These are phyloP conservation scores for Ammopiptanthus mongolicus DNA, from an alignment of 306 rosid species.

Conservation along the genomic window DNA sequence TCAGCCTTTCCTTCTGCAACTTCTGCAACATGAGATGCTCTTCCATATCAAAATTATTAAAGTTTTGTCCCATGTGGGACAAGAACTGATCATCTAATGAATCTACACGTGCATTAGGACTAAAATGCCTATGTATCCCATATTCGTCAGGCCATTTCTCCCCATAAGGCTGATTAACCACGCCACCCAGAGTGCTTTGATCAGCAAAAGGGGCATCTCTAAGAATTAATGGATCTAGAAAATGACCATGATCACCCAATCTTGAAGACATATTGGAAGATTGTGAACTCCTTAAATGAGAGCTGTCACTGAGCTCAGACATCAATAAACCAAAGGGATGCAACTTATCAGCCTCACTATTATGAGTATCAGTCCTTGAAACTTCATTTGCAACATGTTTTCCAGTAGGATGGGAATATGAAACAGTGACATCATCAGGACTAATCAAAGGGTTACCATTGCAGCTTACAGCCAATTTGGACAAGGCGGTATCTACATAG, in stretches of 20 bases:
- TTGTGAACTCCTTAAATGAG: constrained; percentile 49
- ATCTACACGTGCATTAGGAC: constrained; percentile 35
- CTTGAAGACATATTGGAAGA: constrained; percentile 42
- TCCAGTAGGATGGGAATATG: constrained; percentile 31
- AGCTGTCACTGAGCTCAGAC: constrained; percentile 61
- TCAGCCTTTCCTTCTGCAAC: constrained; percentile 43
- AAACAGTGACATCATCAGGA: constrained; percentile 24
- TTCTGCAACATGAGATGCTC: constrained; percentile 46
- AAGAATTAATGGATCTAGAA: constrained; percentile 38
- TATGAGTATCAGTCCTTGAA: constrained; percentile 26
- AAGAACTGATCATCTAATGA: constrained; percentile 39
- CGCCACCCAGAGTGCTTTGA: constrained; percentile 35
- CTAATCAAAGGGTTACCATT: constrained; percentile 31
- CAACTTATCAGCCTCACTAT: constrained; percentile 46
- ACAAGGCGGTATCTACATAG: constrained; percentile 36
- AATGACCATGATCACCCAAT: constrained; percentile 48
- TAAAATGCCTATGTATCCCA: constrained; percentile 27
- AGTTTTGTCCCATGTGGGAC: constrained; percentile 35
- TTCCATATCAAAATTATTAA: constrained; percentile 35
- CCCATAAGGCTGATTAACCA: constrained; percentile 36
- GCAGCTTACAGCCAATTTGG: constrained; percentile 41
- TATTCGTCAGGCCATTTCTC: constrained; percentile 43
- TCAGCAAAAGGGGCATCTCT: constrained; percentile 34
- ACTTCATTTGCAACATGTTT: constrained; percentile 38
- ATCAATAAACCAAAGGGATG: constrained; percentile 67